Percentiles rank a stretch among this genome's conserved stretches.
These are phyloP conservation scores for Podochytrium sp. DNA, from an alignment of 192 early-diverging fungal genomes.

Conservation along the genomic window DNA sequence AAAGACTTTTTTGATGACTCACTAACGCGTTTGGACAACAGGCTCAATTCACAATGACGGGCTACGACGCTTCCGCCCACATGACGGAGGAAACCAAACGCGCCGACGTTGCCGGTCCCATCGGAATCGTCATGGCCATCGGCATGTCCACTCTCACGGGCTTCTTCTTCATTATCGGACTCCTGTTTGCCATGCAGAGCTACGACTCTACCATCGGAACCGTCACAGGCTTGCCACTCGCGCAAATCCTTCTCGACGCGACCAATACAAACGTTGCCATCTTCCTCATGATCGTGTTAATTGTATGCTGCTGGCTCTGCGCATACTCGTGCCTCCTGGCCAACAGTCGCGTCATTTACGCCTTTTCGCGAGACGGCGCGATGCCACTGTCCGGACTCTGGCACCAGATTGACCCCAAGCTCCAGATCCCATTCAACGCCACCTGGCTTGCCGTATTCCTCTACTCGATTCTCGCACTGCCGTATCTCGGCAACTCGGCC, in stretches of 20 bases:
- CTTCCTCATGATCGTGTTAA: conserved; percentile 32
- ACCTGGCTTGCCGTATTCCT: conserved; percentile 29
- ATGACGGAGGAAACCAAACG: conserved; percentile 45
- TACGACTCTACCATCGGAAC: conserved; percentile 16
- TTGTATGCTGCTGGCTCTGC: conserved; percentile 27
- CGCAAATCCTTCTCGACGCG: conserved; percentile 33
- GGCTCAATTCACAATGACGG: conserved; percentile 29
- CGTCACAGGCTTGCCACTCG: conserved; percentile 3
- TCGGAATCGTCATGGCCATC: conserved; percentile 39
- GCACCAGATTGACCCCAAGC: conserved; percentile 28
- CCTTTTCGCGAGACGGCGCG: conserved; percentile 44
- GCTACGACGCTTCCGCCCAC: conserved; percentile 46
- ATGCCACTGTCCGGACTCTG: conserved; percentile 33
- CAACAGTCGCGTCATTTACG: conserved; percentile 41
- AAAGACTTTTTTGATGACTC: neutral
- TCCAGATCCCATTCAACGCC: conserved; percentile 32
- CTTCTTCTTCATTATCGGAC: conserved; percentile 33
- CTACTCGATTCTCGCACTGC: conserved; percentile 13
- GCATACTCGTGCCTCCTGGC: conserved; percentile 34
- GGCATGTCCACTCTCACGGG: conserved; percentile 27
- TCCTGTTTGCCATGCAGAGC: conserved; percentile 29
- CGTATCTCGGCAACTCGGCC: conserved; percentile 16
- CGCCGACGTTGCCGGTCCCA: conserved; percentile 37
- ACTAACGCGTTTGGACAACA: neutral
- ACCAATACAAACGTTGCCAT: conserved; percentile 7